phyloP scores from a whole-genome alignment of 805 yeast genomes.

The Yarrowia sp. region DNA sequence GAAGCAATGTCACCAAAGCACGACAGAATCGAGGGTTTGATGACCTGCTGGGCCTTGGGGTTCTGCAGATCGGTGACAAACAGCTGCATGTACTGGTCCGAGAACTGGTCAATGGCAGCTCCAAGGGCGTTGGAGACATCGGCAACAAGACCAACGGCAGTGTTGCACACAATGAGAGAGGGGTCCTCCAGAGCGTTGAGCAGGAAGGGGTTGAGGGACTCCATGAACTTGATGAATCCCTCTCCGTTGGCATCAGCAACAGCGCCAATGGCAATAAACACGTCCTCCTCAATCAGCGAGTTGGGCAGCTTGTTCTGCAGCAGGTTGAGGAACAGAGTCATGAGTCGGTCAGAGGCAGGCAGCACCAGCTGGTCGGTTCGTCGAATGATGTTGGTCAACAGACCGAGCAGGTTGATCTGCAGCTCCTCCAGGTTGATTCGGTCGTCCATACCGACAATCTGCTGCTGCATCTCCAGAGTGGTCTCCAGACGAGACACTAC shows the following conservation, averaged over 20 bases:
- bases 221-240: slow-evolving; percentile 72
- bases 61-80: slow-evolving; percentile 71
- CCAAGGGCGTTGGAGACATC: slow-evolving; percentile 91
- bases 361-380: slow-evolving; percentile 66
- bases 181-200: slow-evolving; percentile 75
- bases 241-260: slow-evolving; percentile 77
- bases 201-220: slow-evolving; percentile 77
- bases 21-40: slow-evolving; percentile 83
- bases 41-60: slow-evolving; percentile 67
- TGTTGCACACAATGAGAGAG: slow-evolving; percentile 77
- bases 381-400: slow-evolving; percentile 79
- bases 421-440: slow-evolving; percentile 79
- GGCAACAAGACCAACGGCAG: slow-evolving; percentile 93
- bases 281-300: slow-evolving; percentile 88
- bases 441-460: slow-evolving; percentile 65
- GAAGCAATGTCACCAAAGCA: slow-evolving; percentile 96
- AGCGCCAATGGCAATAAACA: slow-evolving; percentile 87
- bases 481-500: slow-evolving; percentile 68
- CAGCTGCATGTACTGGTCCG: slow-evolving; percentile 77
- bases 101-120: slow-evolving; percentile 65
- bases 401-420: slow-evolving; percentile 72
- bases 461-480: slow-evolving; percentile 59
- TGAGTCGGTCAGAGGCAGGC: slow-evolving; percentile 74
- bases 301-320: slow-evolving; percentile 62
- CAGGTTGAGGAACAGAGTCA: slow-evolving; percentile 76